Conservation (phyloP, 768 basidiomycete species). For the Tricholoma matsutake region DNA sequence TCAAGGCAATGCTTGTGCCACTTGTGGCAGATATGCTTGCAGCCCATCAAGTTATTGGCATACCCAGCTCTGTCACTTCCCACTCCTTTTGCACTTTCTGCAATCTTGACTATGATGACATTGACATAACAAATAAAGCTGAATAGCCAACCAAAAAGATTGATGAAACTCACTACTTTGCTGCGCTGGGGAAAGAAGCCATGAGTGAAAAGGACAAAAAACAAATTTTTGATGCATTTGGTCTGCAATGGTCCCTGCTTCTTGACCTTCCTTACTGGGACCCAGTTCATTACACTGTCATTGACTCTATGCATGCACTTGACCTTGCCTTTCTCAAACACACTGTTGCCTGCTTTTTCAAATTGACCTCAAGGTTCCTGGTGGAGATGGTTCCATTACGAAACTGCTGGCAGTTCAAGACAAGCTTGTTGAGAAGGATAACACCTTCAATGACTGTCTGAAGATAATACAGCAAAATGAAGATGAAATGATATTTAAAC, state of each 20-base stretch:
- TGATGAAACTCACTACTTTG: too few species aligned
- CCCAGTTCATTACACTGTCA: constrained; percentile 14
- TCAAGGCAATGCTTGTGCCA: too few species aligned
- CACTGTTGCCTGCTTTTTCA: constrained; percentile 18
- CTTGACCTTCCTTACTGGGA: constrained; percentile 28
- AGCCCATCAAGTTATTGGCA: too few species aligned
- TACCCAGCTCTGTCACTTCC: too few species aligned
- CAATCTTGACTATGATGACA: too few species aligned
- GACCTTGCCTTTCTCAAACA: constrained; percentile 17
- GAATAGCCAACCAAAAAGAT: too few species aligned
- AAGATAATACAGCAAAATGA: constrained; percentile 7
- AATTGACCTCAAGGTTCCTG: constrained; percentile 14
- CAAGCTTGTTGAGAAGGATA: background rate
- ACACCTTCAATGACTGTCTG: constrained; percentile 1
- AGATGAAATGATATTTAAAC: constrained; percentile 5
- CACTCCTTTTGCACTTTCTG: too few species aligned
- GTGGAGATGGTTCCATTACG: constrained; percentile 17
- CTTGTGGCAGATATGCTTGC: too few species aligned
- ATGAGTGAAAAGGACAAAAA: too few species aligned
- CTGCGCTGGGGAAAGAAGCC: too few species aligned
- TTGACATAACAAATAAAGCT: too few species aligned
- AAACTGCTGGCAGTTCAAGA: background rate
- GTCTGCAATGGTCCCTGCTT: constrained; percentile 19
- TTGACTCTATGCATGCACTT: constrained; percentile 29
- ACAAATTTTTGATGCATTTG: too few species aligned